These are phyloP conservation scores for Leccinum disarticulatum DNA, from an alignment of 768 basidiomycete genomes.

Conservation along the genomic window DNA sequence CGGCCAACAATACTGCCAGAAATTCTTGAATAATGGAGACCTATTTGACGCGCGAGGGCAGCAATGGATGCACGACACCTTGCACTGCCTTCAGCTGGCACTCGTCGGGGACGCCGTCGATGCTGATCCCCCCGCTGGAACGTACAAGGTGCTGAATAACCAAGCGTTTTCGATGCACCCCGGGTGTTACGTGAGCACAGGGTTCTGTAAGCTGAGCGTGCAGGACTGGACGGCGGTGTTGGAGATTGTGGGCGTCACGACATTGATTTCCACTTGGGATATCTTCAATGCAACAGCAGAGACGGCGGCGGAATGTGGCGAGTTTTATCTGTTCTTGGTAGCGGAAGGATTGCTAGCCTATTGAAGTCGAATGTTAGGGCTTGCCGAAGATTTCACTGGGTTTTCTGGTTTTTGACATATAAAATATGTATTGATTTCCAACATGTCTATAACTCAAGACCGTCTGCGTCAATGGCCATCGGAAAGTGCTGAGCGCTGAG, in stretches of 20 bases:
- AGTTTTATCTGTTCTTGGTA: slow-evolving; percentile 16
- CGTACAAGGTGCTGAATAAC: neutral
- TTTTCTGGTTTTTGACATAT: neutral
- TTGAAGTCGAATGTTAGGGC: too few relatives aligned
- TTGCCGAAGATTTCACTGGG: neutral
- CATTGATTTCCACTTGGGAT: slow-evolving; percentile 19
- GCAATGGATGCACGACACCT: neutral
- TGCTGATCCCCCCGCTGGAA: slow-evolving; percentile 6
- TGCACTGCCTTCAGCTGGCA: neutral
- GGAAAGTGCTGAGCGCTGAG: too few relatives aligned
- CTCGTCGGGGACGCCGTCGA: slow-evolving; percentile 38
- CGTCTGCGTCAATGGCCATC: neutral
- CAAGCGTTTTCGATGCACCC: neutral
- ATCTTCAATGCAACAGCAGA: slow-evolving; percentile 13
- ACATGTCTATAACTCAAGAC: neutral
- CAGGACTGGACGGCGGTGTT: slow-evolving; percentile 39
- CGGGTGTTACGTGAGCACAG: slow-evolving; percentile 25
- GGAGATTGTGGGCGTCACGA: slow-evolving; percentile 26
- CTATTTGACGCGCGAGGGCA: neutral
- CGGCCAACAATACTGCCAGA: neutral
- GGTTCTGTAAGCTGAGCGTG: slow-evolving; percentile 40
- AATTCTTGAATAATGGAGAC: neutral
- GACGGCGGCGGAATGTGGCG: slow-evolving; percentile 10
- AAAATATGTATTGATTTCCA: too few relatives aligned
- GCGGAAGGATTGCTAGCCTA: slow-evolving; percentile 7